These are phyloP conservation scores for Blepharisma stoltei DNA, from an alignment of 73 alveolate genomes.

Conservation along the genomic window DNA sequence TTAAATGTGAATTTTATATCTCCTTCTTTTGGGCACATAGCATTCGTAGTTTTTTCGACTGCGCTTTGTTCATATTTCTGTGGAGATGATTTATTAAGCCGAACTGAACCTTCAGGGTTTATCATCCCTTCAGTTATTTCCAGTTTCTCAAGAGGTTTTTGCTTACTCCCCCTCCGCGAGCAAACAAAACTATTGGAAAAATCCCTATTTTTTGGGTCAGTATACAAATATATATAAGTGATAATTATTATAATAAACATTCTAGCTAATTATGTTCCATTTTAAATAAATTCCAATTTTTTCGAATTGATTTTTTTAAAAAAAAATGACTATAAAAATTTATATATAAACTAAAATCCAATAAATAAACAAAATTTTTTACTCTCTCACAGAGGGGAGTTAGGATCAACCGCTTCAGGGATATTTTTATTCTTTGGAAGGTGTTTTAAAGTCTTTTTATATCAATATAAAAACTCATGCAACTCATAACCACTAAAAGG, in stretches of 20 bases:
- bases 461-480: conserved; percentile 9
- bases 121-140: not conserved
- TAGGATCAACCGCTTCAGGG: conserved; percentile 18
- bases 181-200: too few relatives aligned
- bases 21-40: not conserved
- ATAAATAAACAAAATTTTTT: too few relatives aligned
- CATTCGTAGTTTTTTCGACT: conserved; percentile 4
- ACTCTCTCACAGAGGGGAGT: too few relatives aligned
- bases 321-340: too few relatives aligned
- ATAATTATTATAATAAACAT: too few relatives aligned
- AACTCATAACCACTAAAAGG: conserved; percentile 2
- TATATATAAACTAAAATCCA: too few relatives aligned
- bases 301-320: too few relatives aligned
- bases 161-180: too few relatives aligned
- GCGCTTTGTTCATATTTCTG: not conserved
- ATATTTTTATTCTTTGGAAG: not conserved
- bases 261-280: too few relatives aligned
- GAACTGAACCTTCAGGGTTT: conserved; percentile 1
- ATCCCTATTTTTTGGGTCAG: too few relatives aligned
- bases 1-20: conserved; percentile 6
- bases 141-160: not conserved
- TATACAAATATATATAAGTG: too few relatives aligned
- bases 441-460: not conserved
- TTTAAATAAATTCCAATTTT: too few relatives aligned
- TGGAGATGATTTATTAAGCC: not conserved